Evolutionary conservation across 371 early-diverging fungal genomes (phyloP).

Genomic region (Mortierella polycephala): DNA sequence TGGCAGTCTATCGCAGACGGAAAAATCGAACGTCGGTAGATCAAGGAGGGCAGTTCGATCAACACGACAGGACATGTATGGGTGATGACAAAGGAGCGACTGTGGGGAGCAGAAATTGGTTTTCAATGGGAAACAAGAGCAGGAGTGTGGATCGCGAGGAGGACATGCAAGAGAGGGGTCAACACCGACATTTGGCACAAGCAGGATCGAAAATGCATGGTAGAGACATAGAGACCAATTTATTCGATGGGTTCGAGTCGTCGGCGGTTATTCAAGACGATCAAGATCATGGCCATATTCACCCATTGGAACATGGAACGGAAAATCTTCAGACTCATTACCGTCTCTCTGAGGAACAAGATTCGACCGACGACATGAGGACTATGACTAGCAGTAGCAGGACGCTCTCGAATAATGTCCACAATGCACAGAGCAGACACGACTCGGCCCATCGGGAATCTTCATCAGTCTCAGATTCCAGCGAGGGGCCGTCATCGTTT

Average conservation of each 20-base stretch:
- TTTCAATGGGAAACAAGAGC: conserved; percentile 3
- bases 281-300: conserved; percentile 1
- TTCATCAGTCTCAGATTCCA: neutral
- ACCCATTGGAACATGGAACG: neutral
- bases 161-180: neutral
- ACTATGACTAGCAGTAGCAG: neutral
- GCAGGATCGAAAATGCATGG: neutral
- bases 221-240: conserved; percentile 18
- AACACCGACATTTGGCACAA: neutral
- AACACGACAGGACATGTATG: neutral
- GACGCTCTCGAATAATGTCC: neutral
- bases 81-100: neutral
- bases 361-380: neutral
- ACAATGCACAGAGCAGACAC: neutral
- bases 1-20: conserved; percentile 20
- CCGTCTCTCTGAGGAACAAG: neutral
- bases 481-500: neutral
- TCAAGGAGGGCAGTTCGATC: conserved; percentile 4
- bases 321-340: neutral
- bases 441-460: neutral
- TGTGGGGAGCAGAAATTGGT: conserved; percentile 23
- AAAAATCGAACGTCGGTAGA: neutral
- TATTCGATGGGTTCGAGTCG: conserved; percentile 47
- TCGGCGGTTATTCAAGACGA: conserved; percentile 22
- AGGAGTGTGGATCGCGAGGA: conserved; percentile 4